These are phyloP conservation scores for Phytophthora tentaculata DNA, from an alignment of 352 stramenopile genomes.

Conservation along the genomic window DNA sequence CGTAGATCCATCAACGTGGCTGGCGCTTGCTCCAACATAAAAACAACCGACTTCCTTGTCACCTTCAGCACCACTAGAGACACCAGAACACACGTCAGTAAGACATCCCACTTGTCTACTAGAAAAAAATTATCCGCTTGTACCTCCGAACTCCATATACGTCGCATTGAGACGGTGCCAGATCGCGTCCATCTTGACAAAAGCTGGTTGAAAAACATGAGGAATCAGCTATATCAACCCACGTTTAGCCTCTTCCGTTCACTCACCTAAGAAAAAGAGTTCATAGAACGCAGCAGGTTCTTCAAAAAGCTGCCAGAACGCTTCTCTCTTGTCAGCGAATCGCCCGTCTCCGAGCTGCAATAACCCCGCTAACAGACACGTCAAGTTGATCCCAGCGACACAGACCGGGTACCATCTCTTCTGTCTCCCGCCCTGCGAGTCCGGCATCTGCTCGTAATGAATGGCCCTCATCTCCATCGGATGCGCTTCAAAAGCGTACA, in stretches of 20 bases:
- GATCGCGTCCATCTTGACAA: constrained; percentile 87
- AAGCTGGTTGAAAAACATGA: constrained; percentile 35
- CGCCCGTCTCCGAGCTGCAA: constrained; percentile 71
- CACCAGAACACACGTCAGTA: constrained; percentile 7
- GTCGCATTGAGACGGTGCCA: constrained; percentile 83
- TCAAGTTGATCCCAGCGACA: constrained; percentile 87
- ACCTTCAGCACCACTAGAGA: constrained; percentile 78
- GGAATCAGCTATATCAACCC: neutral
- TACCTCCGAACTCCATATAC: constrained; percentile 89
- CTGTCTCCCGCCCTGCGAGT: constrained; percentile 16
- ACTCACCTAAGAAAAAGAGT: constrained; percentile 66
- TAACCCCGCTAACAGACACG: constrained; percentile 76
- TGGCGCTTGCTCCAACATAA: constrained; percentile 68
- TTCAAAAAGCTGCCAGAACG: constrained; percentile 82
- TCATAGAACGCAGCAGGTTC: constrained; percentile 87
- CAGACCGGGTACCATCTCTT: constrained; percentile 83
- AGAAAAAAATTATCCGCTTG: neutral
- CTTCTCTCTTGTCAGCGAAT: constrained; percentile 45
- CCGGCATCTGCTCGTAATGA: constrained; percentile 53
- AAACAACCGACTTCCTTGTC: constrained; percentile 58
- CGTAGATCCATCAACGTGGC: constrained; percentile 61
- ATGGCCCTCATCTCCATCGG: constrained; percentile 73
- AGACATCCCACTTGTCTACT: neutral
- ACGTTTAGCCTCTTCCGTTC: neutral
- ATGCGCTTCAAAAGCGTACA: constrained; percentile 83